Conservation (phyloP, 352 stramenopile genomes). For the Peronosclerospora sorghi region DNA sequence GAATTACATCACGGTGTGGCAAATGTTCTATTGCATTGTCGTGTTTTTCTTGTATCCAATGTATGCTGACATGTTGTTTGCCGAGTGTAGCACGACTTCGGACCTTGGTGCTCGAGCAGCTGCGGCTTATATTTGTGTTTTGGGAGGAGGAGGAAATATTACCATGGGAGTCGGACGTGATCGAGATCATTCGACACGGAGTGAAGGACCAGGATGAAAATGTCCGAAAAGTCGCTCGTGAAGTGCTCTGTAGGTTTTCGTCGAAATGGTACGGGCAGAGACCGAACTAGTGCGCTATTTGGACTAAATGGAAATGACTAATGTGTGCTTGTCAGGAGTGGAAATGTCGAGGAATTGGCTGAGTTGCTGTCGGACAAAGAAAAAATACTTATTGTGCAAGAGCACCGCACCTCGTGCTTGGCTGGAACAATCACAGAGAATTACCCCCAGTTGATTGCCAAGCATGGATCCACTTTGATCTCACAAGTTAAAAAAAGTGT, state of each 20-base stretch:
- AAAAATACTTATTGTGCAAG: constrained; percentile 30
- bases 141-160: constrained; percentile 41
- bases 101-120: constrained; percentile 42
- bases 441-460: constrained; percentile 21
- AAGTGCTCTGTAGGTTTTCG: constrained; percentile 35
- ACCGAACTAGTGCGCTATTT: not conserved
- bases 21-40: no score
- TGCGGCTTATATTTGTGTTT: constrained; percentile 40
- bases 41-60: not conserved
- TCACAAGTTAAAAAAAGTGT: constrained; percentile 15
- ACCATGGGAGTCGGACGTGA: constrained; percentile 31
- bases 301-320: not conserved
- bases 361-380: constrained; percentile 28
- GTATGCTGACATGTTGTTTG: not conserved
- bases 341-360: constrained; percentile 37
- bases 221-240: constrained; percentile 35
- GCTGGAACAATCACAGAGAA: constrained; percentile 31
- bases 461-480: constrained; percentile 8
- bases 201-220: constrained; percentile 29
- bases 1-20: constrained; percentile 30
- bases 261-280: constrained; percentile 28
- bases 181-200: constrained; percentile 37
- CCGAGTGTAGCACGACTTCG: constrained; percentile 33
- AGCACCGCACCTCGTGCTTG: constrained; percentile 37
- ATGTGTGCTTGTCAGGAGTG: constrained; percentile 23